phyloP scores from a whole-genome alignment of 2,329 filamentous ascomycete species.

The Knufia petricola region DNA sequence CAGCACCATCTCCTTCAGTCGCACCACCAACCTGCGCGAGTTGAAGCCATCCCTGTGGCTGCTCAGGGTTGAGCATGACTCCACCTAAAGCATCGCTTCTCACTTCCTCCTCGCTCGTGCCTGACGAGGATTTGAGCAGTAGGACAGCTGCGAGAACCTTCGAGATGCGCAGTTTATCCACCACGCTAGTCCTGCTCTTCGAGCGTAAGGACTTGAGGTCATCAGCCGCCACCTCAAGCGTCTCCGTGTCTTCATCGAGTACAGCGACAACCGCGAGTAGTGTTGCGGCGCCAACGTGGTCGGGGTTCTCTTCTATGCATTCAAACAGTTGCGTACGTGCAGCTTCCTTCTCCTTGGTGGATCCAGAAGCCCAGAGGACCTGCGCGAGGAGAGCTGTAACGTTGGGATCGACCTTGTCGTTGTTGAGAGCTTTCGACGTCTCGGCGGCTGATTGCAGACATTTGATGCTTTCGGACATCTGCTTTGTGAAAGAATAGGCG shows the following conservation, averaged over 20 bases:
- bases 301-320: conserved; percentile 61
- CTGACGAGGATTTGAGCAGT: conserved; percentile 41
- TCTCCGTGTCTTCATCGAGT: conserved; percentile 68
- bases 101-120: conserved; percentile 34
- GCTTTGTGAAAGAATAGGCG: conserved; percentile 61
- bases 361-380: conserved; percentile 84
- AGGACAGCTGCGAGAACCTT: conserved; percentile 69
- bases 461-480: conserved; percentile 59
- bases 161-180: conserved; percentile 60
- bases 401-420: conserved; percentile 57
- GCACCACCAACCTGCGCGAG: conserved; percentile 47
- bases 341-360: conserved; percentile 60
- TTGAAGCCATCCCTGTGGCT: conserved; percentile 71
- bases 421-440: conserved; percentile 45
- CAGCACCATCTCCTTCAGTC: conserved; percentile 41
- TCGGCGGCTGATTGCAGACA: conserved; percentile 73
- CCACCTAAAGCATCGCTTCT: conserved; percentile 61
- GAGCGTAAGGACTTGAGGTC: conserved; percentile 67
- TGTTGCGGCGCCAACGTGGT: conserved; percentile 69
- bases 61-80: conserved; percentile 69
- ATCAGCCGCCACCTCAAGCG: conserved; percentile 66
- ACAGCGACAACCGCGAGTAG: conserved; percentile 77
- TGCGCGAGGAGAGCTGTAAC: conserved; percentile 81
- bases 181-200: conserved; percentile 50
- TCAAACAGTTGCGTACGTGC: conserved; percentile 73